Base-by-base conservation (phyloP, 768 basidiomycete species). In the Nidularia pulvinata region DNA sequence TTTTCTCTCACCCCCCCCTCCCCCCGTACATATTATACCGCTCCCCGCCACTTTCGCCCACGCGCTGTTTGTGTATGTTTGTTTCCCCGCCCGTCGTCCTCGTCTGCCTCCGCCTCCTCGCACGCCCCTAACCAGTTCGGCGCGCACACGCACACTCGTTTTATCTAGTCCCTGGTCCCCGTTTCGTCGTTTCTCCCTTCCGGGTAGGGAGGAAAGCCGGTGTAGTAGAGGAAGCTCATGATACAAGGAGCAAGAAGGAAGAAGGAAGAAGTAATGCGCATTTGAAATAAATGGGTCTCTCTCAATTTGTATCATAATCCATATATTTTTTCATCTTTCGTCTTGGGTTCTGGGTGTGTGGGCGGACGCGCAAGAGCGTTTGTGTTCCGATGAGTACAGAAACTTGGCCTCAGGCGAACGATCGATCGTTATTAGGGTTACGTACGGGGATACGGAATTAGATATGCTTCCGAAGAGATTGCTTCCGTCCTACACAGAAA, bases 241-340 rank as follows among this genome's bases (percentile, higher is more conserved):
- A 39, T 39, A 7, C n/a, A n/a, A n/a, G n/a, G n/a, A n/a, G n/a
- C n/a, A 46, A 22, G 45, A 46, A 46, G 19, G 37, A 39, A 39
- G 37, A 39, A 39, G 9, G 22, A 46, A 46, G 45, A 57, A 53
- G 50, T 59, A 63, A 57, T 52, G 56, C 54, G 54, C 56, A 59
- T 53, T 50, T 57, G 59, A 60, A 61, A 54, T 61, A 57, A 61
- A 57, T 59, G 57, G 52, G 53, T 49, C 53, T n/a, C n/a, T n/a
- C n/a, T 48, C 39, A 59, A 53, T 59, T 57, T 64, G 63, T 64
- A 64, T 61, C 57, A 64, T 64, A 61, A 7, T 46, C 45, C 9
- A 46, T 22, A 25, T 25, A 46, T 11, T 46, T 22, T 10, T 10
- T n/a, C 45, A 10, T 46, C 9, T 46, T 46, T 46, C 19, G 7